phyloP scores from a whole-genome alignment of 2,329 filamentous ascomycete species.

The Aspergillus latus region DNA sequence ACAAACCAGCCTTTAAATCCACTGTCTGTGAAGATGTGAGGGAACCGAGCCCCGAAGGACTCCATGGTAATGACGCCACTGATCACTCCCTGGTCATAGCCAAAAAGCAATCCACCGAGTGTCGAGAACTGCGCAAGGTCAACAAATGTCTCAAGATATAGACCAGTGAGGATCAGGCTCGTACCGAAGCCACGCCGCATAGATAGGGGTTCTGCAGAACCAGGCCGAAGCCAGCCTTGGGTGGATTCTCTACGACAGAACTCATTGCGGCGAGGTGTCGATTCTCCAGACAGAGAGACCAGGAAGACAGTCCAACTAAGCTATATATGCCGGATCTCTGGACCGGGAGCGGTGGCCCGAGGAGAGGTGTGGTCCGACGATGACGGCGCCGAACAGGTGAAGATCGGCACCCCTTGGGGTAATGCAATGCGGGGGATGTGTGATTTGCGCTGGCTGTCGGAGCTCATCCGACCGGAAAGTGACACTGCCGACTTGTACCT shows the following conservation, averaged over 20 bases:
- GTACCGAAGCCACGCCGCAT: constrained; percentile 47
- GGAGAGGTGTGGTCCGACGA: not conserved
- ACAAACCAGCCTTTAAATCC: constrained; percentile 56
- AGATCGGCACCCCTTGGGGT: not conserved
- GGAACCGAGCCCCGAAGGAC: constrained; percentile 43
- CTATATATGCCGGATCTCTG: not conserved
- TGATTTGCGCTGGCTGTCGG: not conserved
- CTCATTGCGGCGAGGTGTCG: not conserved
- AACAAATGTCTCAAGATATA: too few species aligned
- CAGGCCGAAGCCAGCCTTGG: constrained; percentile 24
- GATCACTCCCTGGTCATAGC: constrained; percentile 54
- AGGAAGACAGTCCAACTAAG: not conserved
- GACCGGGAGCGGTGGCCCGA: not conserved
- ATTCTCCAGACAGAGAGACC: not conserved
- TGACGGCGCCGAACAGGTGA: not conserved
- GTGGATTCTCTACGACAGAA: not conserved
- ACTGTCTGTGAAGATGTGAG: constrained; percentile 45
- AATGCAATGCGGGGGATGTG: not conserved
- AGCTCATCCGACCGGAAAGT: not conserved
- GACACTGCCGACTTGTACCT: too few species aligned
- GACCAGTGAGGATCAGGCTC: not conserved
- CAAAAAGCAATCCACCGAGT: constrained; percentile 48
- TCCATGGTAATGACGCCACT: constrained; percentile 51
- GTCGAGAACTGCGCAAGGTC: constrained; percentile 37
- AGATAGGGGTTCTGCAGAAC: constrained; percentile 46